Percentiles rank a stretch among this genome's conserved stretches.
Evolutionary conservation across 306 rosid species (phyloP).

Genomic region (Fagus crenata): DNA sequence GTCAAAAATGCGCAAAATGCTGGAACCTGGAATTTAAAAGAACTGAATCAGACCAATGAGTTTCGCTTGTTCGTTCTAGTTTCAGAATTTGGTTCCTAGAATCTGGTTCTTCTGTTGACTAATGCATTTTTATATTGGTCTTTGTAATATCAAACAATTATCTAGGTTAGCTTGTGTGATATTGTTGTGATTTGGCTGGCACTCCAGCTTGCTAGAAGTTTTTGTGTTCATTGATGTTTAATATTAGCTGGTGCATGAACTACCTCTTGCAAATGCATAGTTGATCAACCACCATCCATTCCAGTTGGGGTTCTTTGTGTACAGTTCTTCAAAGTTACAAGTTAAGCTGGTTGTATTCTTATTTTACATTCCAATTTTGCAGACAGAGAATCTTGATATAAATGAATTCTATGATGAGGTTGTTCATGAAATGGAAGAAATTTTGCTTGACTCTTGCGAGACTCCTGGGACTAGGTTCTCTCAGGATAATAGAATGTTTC

Average conservation of each 20-base stretch:
- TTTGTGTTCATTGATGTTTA: background rate
- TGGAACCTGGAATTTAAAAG: background rate
- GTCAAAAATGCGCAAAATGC: background rate
- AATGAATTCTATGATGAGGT: conserved; percentile 79
- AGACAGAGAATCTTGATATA: conserved; percentile 64
- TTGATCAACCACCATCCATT: background rate
- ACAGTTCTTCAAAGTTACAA: background rate
- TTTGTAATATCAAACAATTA: too few relatives aligned
- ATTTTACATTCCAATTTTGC: conserved; percentile 41
- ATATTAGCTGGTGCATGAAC: background rate
- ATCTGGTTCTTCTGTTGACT: too few relatives aligned
- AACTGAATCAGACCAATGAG: background rate
- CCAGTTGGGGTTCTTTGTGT: background rate
- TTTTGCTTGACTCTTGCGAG: conserved; percentile 76
- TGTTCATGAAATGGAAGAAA: conserved; percentile 97
- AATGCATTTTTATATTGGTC: too few relatives aligned
- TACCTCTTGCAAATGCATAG: background rate
- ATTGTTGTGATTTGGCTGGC: background rate
- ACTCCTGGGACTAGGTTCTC: conserved; percentile 63
- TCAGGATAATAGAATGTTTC: conserved; percentile 49
- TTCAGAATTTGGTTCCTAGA: background rate
- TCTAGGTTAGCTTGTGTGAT: too few relatives aligned
- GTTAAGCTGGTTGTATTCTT: conserved; percentile 2
- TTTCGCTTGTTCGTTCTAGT: background rate
- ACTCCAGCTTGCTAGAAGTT: background rate